Percentiles rank a stretch among this genome's conserved stretches.
Evolutionary conservation across 768 basidiomycete species (phyloP).

Genomic region (Chlorophyllum brunneum): DNA sequence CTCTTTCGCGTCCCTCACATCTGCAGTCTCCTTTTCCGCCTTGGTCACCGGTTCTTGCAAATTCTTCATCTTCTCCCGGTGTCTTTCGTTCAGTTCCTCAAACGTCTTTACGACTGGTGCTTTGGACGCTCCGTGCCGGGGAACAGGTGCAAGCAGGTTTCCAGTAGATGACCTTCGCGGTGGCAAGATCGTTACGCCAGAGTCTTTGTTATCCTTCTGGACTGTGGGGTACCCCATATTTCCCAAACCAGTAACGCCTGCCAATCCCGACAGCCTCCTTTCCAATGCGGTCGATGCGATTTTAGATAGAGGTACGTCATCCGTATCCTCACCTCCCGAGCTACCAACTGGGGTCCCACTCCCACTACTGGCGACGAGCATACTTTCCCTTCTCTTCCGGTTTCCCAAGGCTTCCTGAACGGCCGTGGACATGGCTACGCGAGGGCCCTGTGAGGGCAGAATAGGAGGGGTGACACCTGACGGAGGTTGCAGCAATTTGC

Average conservation of each 20-base stretch:
- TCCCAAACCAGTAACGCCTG: constrained; percentile 9
- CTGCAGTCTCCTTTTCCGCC: constrained; percentile 73
- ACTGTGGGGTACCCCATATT: constrained; percentile 7
- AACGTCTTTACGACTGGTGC: constrained; percentile 73
- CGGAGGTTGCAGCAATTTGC: constrained; percentile 82
- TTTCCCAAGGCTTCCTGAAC: constrained; percentile 71
- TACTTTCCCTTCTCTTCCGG: constrained; percentile 70
- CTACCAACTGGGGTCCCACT: constrained; percentile 13
- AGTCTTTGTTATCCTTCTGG: neutral
- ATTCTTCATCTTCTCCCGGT: constrained; percentile 78
- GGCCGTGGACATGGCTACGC: constrained; percentile 60
- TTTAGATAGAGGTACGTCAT: constrained; percentile 15
- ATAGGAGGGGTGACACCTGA: constrained; percentile 80
- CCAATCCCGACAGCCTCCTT: constrained; percentile 1
- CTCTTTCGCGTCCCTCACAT: constrained; percentile 68
- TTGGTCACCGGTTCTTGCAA: constrained; percentile 84
- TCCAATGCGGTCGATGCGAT: constrained; percentile 13
- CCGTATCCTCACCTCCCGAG: constrained; percentile 13
- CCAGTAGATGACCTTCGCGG: constrained; percentile 34
- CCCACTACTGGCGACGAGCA: constrained; percentile 37
- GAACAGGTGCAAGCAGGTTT: constrained; percentile 38
- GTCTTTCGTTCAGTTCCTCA: constrained; percentile 84
- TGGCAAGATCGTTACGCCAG: constrained; percentile 41
- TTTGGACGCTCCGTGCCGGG: constrained; percentile 40
- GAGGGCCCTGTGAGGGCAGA: constrained; percentile 44